Conservation (phyloP, 1,139 yeast genomes). For the Lodderomyces elongisporus region DNA sequence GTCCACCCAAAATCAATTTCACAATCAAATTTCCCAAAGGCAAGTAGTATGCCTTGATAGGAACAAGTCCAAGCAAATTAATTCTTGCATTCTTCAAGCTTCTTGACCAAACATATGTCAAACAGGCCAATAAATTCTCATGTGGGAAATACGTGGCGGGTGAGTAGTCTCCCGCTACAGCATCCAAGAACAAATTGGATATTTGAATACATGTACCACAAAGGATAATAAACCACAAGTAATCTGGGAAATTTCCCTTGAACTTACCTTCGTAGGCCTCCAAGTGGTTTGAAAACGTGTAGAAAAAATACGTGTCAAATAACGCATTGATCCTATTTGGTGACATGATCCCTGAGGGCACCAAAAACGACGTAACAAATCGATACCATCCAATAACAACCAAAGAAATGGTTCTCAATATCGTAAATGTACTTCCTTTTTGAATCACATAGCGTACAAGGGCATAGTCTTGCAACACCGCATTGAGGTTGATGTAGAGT, state of each 20-base stretch:
- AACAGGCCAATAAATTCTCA: conserved; percentile 44
- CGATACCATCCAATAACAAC: conserved; percentile 36
- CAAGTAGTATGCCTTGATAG: conserved; percentile 54
- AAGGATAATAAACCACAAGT: conserved; percentile 48
- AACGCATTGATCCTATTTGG: conserved; percentile 42
- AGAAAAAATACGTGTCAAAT: conserved; percentile 53
- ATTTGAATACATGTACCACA: conserved; percentile 43
- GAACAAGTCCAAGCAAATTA: conserved; percentile 48
- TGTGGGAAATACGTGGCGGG: conserved; percentile 20
- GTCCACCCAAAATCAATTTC: conserved; percentile 43
- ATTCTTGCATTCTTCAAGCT: conserved; percentile 46
- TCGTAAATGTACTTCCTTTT: conserved; percentile 3
- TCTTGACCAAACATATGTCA: conserved; percentile 59
- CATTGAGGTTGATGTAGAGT: conserved; percentile 7
- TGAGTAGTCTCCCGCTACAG: conserved; percentile 16
- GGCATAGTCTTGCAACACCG: conserved; percentile 1
- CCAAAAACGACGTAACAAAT: conserved; percentile 44
- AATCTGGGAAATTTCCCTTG: conserved; percentile 49
- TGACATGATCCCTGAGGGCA: conserved; percentile 31
- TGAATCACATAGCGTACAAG: not conserved
- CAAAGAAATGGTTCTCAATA: conserved; percentile 8
- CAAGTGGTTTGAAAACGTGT: conserved; percentile 52
- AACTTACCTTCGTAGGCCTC: conserved; percentile 48
- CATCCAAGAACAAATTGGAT: conserved; percentile 25
- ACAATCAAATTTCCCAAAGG: conserved; percentile 53